A percentile compares a stretch with the other conserved stretches of the same genome.
phyloP scores from a whole-genome alignment of 179 eudicot species.

The Beta lomatogona region DNA sequence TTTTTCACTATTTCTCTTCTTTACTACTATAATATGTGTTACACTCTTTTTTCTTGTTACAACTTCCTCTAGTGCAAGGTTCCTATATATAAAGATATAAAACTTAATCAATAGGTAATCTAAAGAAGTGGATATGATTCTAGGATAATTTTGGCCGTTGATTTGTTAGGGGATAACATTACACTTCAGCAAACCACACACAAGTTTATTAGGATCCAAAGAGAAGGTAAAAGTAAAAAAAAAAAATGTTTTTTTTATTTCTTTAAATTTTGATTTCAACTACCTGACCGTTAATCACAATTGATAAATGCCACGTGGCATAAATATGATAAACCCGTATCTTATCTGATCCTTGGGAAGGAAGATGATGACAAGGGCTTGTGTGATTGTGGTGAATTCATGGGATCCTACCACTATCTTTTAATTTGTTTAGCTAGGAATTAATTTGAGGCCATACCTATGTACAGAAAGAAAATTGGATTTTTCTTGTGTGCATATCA shows the following conservation, averaged over 20 bases:
- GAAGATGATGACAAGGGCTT: constrained; percentile 3
- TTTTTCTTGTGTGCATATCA: background rate
- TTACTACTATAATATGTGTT: background rate
- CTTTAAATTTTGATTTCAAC: background rate
- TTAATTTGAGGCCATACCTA: background rate
- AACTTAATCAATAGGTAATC: background rate
- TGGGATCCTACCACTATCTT: constrained; percentile 6
- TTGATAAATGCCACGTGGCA: constrained; percentile 27
- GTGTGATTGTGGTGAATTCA: constrained; percentile 22
- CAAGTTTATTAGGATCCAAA: too few relatives aligned
- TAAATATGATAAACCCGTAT: background rate
- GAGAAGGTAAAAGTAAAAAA: background rate
- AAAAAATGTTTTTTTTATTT: background rate
- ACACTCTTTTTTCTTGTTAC: background rate
- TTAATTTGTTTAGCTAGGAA: background rate
- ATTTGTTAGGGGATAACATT: constrained; percentile 10
- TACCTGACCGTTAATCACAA: constrained; percentile 13
- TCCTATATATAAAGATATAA: constrained; percentile 18
- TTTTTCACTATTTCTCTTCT: background rate
- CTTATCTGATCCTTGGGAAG: constrained; percentile 23
- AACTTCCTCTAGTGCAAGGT: background rate
- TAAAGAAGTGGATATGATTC: background rate
- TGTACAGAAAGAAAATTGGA: background rate
- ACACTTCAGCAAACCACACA: constrained; percentile 10
- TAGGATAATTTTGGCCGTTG: constrained; percentile 21